These are phyloP conservation scores for Colletotrichum simmondsii DNA, from an alignment of 2,329 filamentous ascomycete species.

Conservation along the genomic window DNA sequence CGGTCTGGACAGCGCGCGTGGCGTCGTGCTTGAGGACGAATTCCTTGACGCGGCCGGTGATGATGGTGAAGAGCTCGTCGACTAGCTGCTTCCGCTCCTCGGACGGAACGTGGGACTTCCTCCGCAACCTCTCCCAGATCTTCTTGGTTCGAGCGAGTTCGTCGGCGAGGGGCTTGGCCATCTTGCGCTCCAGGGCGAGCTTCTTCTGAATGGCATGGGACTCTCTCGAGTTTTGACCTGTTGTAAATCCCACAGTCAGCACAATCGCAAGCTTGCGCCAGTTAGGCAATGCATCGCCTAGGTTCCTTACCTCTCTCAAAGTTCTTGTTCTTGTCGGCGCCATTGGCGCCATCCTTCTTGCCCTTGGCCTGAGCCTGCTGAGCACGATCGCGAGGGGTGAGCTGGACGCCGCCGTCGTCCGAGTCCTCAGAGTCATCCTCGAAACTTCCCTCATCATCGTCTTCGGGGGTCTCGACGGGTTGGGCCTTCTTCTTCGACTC, in stretches of 20 bases:
- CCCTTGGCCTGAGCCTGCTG: constrained; percentile 44
- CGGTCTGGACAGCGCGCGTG: constrained; percentile 95
- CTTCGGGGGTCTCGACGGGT: constrained; percentile 41
- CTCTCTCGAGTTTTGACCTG: constrained; percentile 79
- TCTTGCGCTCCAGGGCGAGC: constrained; percentile 87
- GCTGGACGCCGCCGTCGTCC: constrained; percentile 63
- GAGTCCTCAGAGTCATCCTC: constrained; percentile 56
- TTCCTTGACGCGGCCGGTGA: constrained; percentile 90
- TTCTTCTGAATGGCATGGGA: constrained; percentile 94
- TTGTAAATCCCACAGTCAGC: not conserved
- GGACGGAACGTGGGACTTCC: constrained; percentile 92
- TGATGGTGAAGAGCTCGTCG: constrained; percentile 88
- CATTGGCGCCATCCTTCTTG: constrained; percentile 43
- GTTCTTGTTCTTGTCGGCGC: constrained; percentile 47
- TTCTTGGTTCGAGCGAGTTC: constrained; percentile 91
- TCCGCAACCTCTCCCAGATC: constrained; percentile 92
- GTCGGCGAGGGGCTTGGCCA: constrained; percentile 92
- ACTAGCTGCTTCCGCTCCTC: constrained; percentile 90
- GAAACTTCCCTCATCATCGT: constrained; percentile 41
- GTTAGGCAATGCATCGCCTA: constrained; percentile 1
- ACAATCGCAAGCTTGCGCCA: not conserved
- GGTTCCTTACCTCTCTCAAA: constrained; percentile 54
- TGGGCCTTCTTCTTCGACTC: constrained; percentile 46
- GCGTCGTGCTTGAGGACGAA: constrained; percentile 99
- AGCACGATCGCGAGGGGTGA: constrained; percentile 44